These are phyloP conservation scores for Teratosphaeria pseudoeucalypti DNA, from an alignment of 2,329 filamentous ascomycete species.

Conservation along the genomic window DNA sequence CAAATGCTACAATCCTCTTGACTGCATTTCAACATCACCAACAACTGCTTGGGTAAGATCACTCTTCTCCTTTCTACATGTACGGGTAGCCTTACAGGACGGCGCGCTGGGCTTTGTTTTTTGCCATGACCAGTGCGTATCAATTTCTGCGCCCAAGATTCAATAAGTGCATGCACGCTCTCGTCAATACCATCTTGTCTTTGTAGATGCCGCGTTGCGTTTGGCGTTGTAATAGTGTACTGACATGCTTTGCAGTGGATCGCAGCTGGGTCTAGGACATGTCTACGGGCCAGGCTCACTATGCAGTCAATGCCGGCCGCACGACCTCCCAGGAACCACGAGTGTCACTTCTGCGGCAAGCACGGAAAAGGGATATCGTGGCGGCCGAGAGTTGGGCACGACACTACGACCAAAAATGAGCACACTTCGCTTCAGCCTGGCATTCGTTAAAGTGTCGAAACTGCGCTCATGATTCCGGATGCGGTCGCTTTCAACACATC, in stretches of 20 bases:
- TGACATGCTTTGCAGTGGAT: neutral
- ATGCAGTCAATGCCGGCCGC: too few relatives aligned
- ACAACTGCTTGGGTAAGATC: neutral
- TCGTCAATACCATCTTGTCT: neutral
- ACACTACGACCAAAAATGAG: too few relatives aligned
- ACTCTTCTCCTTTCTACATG: neutral
- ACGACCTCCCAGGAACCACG: too few relatives aligned
- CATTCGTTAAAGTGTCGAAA: too few relatives aligned
- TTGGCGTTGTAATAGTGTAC: neutral
- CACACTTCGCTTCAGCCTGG: too few relatives aligned
- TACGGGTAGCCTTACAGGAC: conserved; percentile 17
- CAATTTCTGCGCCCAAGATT: conserved; percentile 21
- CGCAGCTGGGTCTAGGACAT: neutral
- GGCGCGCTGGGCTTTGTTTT: conserved; percentile 18
- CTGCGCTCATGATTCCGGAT: too few relatives aligned
- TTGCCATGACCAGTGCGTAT: conserved; percentile 21
- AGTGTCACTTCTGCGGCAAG: too few relatives aligned
- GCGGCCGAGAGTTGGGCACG: too few relatives aligned
- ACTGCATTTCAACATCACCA: neutral
- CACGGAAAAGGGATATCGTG: too few relatives aligned
- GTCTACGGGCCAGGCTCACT: too few relatives aligned
- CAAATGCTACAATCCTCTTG: neutral
- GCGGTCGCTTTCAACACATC: too few relatives aligned
- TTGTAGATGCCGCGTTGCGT: neutral
- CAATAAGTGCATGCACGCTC: conserved; percentile 16